Base-by-base conservation (phyloP, 73 alveolate genomes). In the Paraurostyla sp. region DNA sequence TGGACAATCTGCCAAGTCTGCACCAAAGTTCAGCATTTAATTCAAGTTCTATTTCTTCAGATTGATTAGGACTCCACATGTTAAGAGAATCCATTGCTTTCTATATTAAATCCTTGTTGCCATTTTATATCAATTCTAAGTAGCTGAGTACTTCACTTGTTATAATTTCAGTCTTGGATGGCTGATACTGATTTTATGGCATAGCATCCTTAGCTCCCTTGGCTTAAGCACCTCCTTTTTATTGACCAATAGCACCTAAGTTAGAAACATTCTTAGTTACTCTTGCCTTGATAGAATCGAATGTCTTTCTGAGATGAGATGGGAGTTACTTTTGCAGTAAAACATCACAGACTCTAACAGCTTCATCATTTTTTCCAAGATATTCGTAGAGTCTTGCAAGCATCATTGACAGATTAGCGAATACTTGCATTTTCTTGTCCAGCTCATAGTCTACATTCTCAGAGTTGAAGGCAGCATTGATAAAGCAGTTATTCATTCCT, bases 11-110 rank as follows among this genome's bases (percentile, higher is more conserved):
- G 0, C 99, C 99, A 51, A 97, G 94, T 89, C 97, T 97, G 83
- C 98, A 97, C 99, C 99, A 98, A 41, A 98, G 93, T 88, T 98
- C 99, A 80, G 99, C 99, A 91, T 97, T 97, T 50, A 98, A 89
- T 84, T 97, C 99, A 16, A 98, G 92, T 42, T 98, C 99, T 49
- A 95, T 97, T 94, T 98, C 99, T 89, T 98, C 99, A 62, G 93
- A 92, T 71, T 88, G 96, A 85, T 96, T 94, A 0, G 98, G 99
- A 68, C 90, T 82, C 97, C 98, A 98, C 43, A 93, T 78, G 42
- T 85, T 69, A 13, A 98, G 89, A 33, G 95, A 92, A 58, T 96
- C 99, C 80, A 94, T 90, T 23, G 99, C 98, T 63, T 98, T 97
- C 82, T 94, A 96, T 29, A 98, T 87, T 46, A 83, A 33, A 84